These are phyloP conservation scores for Rhynchosporium secalis DNA, from an alignment of 2,329 filamentous ascomycete genomes.

Conservation along the genomic window DNA sequence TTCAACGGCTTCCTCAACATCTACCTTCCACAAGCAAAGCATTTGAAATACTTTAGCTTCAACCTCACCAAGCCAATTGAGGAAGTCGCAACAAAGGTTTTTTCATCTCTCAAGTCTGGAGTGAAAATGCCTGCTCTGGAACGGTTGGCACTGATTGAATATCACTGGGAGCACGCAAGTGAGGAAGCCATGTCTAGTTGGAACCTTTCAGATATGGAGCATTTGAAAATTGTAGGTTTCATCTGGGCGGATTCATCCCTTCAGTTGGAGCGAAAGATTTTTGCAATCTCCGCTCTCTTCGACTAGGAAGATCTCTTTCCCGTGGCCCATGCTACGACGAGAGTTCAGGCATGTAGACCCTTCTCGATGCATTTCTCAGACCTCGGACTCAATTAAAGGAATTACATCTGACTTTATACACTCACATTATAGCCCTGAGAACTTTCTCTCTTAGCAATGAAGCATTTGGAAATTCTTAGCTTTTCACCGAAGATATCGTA, in stretches of 20 bases:
- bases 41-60: background rate
- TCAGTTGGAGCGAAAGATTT: background rate
- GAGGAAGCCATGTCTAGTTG: background rate
- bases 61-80: background rate
- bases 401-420: background rate
- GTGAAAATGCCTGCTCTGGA: constrained; percentile 2
- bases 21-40: background rate
- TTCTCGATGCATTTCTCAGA: background rate
- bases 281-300: background rate
- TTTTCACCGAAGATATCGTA: background rate
- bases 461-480: background rate
- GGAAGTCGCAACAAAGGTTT: background rate
- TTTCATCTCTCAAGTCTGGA: background rate
- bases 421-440: background rate
- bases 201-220: background rate
- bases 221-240: background rate
- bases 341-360: background rate
- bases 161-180: background rate
- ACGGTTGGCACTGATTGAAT: background rate
- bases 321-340: background rate
- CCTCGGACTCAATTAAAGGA: background rate
- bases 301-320: background rate
- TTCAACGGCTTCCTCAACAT: background rate
- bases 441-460: background rate
- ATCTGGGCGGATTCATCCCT: background rate